A percentile compares a stretch with the other conserved stretches of the same genome.
Evolutionary conservation across 1,139 yeast genomes (phyloP).

Genomic region (Candida sanyaensis): DNA sequence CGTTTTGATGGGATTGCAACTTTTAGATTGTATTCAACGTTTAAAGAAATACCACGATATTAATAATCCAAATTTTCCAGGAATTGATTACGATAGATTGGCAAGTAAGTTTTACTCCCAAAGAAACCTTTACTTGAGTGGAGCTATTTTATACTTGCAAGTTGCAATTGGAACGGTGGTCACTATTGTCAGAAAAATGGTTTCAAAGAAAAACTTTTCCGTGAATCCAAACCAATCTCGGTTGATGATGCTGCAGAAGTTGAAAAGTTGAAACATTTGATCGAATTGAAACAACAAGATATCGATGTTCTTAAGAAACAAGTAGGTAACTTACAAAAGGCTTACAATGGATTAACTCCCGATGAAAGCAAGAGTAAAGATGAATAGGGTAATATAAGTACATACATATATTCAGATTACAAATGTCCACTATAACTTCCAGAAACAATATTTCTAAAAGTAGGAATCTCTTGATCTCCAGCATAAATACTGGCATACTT

Average conservation of each 20-base stretch:
- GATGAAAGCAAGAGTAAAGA: conserved; percentile 7
- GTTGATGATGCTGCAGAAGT: conserved; percentile 30
- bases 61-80: conserved; percentile 25
- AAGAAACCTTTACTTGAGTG: conserved; percentile 69
- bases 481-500: conserved; percentile 24
- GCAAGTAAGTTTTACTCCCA: conserved; percentile 68
- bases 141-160: conserved; percentile 65
- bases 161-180: conserved; percentile 61
- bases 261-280: conserved; percentile 43
- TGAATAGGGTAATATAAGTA: conserved; percentile 3
- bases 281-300: conserved; percentile 48
- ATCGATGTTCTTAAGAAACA: conserved; percentile 54
- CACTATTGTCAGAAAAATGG: conserved; percentile 57
- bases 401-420: conserved; percentile 1
- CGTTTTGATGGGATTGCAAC: conserved; percentile 52
- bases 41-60: conserved; percentile 31
- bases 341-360: conserved; percentile 48
- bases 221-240: conserved; percentile 23
- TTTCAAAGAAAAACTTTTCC: conserved; percentile 50
- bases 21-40: conserved; percentile 59
- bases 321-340: conserved; percentile 51
- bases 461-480: conserved; percentile 26
- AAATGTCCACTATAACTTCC: conserved; percentile 39
- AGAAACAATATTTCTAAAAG: conserved; percentile 34
- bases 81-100: conserved; percentile 39